Evolutionary conservation across 176 grass and related monocot species (phyloP).

Genomic region (Zoysia japonica): DNA sequence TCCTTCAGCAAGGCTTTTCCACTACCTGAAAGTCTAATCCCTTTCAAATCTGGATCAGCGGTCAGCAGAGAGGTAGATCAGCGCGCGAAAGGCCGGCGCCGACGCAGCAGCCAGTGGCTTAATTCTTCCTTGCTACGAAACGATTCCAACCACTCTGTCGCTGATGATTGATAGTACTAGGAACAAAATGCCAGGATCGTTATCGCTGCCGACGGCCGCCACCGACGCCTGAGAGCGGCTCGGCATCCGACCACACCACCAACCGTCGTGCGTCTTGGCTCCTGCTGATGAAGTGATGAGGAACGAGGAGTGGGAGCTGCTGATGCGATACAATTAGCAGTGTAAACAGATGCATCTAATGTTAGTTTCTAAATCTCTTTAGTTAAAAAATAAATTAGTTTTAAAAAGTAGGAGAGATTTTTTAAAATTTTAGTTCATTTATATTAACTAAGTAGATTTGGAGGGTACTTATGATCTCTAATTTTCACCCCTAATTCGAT

Average conservation of each 20-base stretch:
- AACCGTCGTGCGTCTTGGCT: neutral
- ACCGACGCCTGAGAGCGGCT: conserved; percentile 20
- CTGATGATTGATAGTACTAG: neutral
- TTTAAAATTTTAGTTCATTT: no score
- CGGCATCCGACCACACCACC: conserved; percentile 25
- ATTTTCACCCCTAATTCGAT: neutral
- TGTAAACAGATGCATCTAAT: no score
- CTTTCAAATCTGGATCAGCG: neutral
- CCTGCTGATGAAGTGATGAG: neutral
- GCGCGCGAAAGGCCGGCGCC: neutral
- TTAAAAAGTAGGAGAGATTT: no score
- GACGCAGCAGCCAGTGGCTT: conserved; percentile 11
- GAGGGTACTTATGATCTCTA: no score
- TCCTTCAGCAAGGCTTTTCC: no score
- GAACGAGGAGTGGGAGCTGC: no score
- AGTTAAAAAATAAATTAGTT: no score
- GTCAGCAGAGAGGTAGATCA: no score
- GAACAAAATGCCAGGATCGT: conserved; percentile 30
- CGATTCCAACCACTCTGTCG: conserved; percentile 24
- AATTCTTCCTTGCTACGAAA: neutral
- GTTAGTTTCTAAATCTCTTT: no score
- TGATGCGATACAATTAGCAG: no score
- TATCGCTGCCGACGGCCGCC: neutral
- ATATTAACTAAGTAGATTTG: no score
- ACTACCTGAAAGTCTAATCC: neutral